Base-by-base conservation (phyloP, 306 rosid species). In the Lithocarpus polystachyus region DNA sequence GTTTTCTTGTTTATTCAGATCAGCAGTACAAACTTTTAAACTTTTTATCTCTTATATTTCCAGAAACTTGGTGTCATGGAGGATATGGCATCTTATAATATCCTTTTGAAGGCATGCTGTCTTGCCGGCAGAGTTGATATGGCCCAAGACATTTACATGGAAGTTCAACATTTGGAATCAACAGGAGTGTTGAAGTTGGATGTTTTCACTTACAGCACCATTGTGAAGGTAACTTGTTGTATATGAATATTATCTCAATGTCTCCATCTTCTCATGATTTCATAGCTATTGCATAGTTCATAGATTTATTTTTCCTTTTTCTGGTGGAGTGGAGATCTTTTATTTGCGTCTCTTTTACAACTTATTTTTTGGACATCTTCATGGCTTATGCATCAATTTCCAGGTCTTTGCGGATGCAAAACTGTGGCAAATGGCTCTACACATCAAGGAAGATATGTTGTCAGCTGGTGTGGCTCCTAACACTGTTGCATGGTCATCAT, bases 171-270 rank as follows among this genome's bases (percentile, higher is more conserved):
- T 78, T 86, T 91, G 87, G 97, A 94, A 87, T 92, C 92, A 29
- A 77, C 68, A 28, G 97, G 95, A 81, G 82, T 78, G 76, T 79
- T 95, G 85, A 95, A 92, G 80, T 82, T 92, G 89, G 95, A 92
- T 82, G 95, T 92, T 84, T 95, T 92, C 85, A 95, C 99, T 65
- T 95, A 95, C 95, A 92, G 99, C 89, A 95, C 99, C 43, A 89
- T 95, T 77, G 88, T 92, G 73, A 95, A 95, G 99, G 97, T 92
- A 88, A 60, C 68, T 84, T 43, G 19, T 64, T 48, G 31, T 48
- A 37, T 51, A 79, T 79, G 73, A 54, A 76, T 68, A 80, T 6
- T 71, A 35, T 19, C 15, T 67, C 51, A 33, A 35, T n/a, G 1
- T 19, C 52, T 35, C 1, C 40, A 26, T 26, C 53, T 75, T 31